phyloP scores from a whole-genome alignment of 805 yeast species.

The Schwanniomyces polymorphus region DNA sequence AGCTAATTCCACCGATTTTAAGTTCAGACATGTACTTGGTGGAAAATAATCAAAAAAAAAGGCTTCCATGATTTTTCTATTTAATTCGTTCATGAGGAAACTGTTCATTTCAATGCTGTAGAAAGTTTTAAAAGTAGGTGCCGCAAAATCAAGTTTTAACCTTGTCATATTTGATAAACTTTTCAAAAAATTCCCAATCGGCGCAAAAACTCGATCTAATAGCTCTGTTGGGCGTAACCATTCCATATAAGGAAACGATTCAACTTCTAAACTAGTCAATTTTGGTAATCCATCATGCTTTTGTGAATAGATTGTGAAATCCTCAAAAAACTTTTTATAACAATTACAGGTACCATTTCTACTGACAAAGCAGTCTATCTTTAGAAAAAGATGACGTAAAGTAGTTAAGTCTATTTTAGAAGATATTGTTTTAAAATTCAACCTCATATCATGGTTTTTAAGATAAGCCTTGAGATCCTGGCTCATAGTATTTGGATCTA shows the following conservation, averaged over 20 bases:
- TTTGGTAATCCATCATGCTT: slow-evolving; percentile 29
- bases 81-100: slow-evolving; percentile 26
- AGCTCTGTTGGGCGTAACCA: slow-evolving; percentile 37
- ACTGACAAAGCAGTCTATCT: slow-evolving; percentile 31
- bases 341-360: slow-evolving; percentile 23
- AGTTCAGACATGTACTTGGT: slow-evolving; percentile 7
- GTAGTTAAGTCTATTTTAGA: slow-evolving; percentile 23
- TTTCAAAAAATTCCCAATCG: slow-evolving; percentile 29
- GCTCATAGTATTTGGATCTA: slow-evolving; percentile 1
- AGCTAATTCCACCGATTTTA: slow-evolving; percentile 27
- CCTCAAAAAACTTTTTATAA: slow-evolving; percentile 25
- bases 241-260: slow-evolving; percentile 29
- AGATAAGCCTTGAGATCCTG: slow-evolving; percentile 10
- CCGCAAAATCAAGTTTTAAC: slow-evolving; percentile 30
- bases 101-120: slow-evolving; percentile 29
- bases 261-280: slow-evolving; percentile 26
- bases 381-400: slow-evolving; percentile 22
- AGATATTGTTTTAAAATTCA: slow-evolving; percentile 18
- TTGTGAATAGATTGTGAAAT: slow-evolving; percentile 20
- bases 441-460: slow-evolving; percentile 14
- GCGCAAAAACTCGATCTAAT: slow-evolving; percentile 27
- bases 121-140: slow-evolving; percentile 39
- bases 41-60: slow-evolving; percentile 27
- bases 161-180: slow-evolving; percentile 21
- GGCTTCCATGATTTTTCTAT: slow-evolving; percentile 36